These are phyloP conservation scores for Apophysomyces elegans DNA, from an alignment of 371 early-diverging fungal genomes.

Conservation along the genomic window DNA sequence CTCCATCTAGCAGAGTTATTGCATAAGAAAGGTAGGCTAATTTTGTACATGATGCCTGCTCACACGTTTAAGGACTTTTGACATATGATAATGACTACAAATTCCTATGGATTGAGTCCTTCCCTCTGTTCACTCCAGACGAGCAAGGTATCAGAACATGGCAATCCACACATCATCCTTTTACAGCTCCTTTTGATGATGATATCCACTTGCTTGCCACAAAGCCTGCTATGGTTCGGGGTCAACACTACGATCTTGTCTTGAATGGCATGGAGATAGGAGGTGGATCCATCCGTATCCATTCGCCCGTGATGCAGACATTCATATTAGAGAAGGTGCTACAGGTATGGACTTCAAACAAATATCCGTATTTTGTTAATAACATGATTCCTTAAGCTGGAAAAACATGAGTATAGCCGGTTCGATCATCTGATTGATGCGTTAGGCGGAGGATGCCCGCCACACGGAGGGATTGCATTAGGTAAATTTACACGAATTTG, in stretches of 20 bases:
- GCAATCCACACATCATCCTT: constrained; percentile 89
- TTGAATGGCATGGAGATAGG: constrained; percentile 93
- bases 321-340: constrained; percentile 76
- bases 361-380: constrained; percentile 3
- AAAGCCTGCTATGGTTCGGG: constrained; percentile 72
- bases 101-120: constrained; percentile 90
- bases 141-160: constrained; percentile 52
- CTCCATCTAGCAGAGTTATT: constrained; percentile 62
- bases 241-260: constrained; percentile 90
- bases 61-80: constrained; percentile 35
- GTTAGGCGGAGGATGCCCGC: constrained; percentile 86
- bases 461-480: constrained; percentile 91
- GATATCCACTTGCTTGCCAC: constrained; percentile 67
- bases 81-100: constrained; percentile 57
- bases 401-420: constrained; percentile 56
- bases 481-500: constrained; percentile 38
- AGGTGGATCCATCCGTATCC: constrained; percentile 91
- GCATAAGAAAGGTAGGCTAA: constrained; percentile 52
- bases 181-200: constrained; percentile 81
- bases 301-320: constrained; percentile 78
- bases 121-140: constrained; percentile 85
- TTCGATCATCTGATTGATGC: constrained; percentile 87
- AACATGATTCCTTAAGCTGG: constrained; percentile 20
- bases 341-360: constrained; percentile 35
- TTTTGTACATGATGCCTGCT: constrained; percentile 3